Conservation (phyloP, 1,284 basidiomycete species). For the Leccinum angustisporum region DNA sequence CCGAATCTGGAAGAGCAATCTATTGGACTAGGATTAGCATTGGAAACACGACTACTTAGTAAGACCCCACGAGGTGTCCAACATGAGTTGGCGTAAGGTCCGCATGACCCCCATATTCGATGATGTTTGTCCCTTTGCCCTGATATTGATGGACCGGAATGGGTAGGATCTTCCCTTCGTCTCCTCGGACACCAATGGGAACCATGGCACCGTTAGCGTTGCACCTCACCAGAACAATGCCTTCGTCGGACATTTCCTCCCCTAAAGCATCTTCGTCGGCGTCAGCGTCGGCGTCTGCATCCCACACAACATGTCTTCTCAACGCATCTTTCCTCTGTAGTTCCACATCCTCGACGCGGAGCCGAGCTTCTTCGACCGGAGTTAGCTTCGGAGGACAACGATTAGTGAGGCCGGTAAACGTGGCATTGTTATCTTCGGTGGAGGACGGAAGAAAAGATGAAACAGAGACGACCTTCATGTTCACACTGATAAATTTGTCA, state of each 20-base stretch:
- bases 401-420: constrained; percentile 52
- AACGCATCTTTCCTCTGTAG: constrained; percentile 50
- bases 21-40: constrained; percentile 12
- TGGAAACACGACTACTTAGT: background rate
- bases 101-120: constrained; percentile 50
- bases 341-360: constrained; percentile 53
- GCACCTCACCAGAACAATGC: constrained; percentile 36
- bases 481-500: constrained; percentile 47
- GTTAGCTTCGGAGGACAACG: constrained; percentile 43
- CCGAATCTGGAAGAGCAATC: constrained; percentile 31
- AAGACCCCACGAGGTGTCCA: constrained; percentile 50
- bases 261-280: constrained; percentile 47
- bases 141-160: constrained; percentile 29
- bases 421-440: constrained; percentile 55
- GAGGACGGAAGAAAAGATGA: constrained; percentile 68
- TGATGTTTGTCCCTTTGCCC: constrained; percentile 31
- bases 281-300: constrained; percentile 50
- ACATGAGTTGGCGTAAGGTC: constrained; percentile 57
- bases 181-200: constrained; percentile 50
- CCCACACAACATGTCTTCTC: constrained; percentile 47
- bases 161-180: constrained; percentile 44
- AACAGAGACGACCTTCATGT: constrained; percentile 68
- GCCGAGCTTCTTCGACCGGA: constrained; percentile 53
- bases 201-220: constrained; percentile 21
- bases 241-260: constrained; percentile 49